These are phyloP conservation scores for Pseudozyma flocculosa DNA, from an alignment of 1,284 basidiomycete species.

Conservation along the genomic window DNA sequence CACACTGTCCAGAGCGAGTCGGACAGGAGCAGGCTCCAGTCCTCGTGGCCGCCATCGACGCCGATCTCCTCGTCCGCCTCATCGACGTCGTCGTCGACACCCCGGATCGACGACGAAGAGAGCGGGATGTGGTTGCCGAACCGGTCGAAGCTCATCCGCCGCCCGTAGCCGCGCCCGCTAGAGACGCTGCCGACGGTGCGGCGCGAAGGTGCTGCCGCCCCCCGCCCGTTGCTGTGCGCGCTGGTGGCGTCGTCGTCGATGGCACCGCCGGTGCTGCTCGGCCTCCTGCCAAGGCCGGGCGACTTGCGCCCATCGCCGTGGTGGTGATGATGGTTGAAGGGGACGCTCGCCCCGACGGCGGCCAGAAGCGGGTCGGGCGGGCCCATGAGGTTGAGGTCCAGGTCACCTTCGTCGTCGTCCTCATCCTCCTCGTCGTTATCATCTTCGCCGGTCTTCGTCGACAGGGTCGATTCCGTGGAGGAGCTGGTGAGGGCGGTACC, in stretches of 20 bases:
- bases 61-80: slow-evolving; percentile 1
- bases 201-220: too few relatives aligned
- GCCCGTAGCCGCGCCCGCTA: too few relatives aligned
- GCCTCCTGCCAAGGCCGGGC: too few relatives aligned
- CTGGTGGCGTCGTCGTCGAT: slow-evolving; percentile 23
- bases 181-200: too few relatives aligned
- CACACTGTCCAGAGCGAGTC: slow-evolving; percentile 39
- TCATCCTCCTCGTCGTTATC: background rate
- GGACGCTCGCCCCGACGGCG: slow-evolving; percentile 19
- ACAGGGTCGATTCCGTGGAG: too few relatives aligned
- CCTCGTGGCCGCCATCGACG: slow-evolving; percentile 5
- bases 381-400: slow-evolving; percentile 13
- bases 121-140: background rate
- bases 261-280: slow-evolving; percentile 8
- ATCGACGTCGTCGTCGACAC: slow-evolving; percentile 4
- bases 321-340: background rate
- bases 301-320: background rate
- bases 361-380: slow-evolving; percentile 34
- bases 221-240: too few relatives aligned
- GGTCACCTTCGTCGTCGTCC: slow-evolving; percentile 2
- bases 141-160: too few relatives aligned
- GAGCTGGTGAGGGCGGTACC: too few relatives aligned
- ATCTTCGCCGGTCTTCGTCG: too few relatives aligned
- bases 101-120: slow-evolving; percentile 16
- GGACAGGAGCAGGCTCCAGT: slow-evolving; percentile 12